Conservation (phyloP, 2,329 filamentous ascomycete genomes). For the Clarireedia hainanense region DNA sequence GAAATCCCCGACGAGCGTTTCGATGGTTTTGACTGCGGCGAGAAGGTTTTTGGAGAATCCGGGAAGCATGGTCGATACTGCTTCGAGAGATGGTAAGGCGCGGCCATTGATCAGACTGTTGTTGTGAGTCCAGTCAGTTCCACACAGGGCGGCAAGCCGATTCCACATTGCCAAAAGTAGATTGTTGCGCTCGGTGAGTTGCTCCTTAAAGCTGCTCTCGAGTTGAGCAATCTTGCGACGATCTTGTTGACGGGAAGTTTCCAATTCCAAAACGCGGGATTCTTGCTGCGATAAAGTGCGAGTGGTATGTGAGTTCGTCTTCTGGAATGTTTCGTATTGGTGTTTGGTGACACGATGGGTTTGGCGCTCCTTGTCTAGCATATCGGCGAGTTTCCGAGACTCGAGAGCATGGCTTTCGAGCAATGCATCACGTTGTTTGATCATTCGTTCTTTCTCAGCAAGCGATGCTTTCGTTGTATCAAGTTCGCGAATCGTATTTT, state of each 20-base stretch:
- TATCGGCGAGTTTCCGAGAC: constrained; percentile 72
- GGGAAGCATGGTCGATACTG: constrained; percentile 75
- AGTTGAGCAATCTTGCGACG: constrained; percentile 64
- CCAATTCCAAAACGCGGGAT: constrained; percentile 75
- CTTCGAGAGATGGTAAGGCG: constrained; percentile 72
- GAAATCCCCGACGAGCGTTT: constrained; percentile 70
- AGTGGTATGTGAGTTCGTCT: constrained; percentile 79
- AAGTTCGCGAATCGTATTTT: constrained; percentile 74
- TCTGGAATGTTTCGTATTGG: constrained; percentile 81
- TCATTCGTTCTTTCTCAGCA: constrained; percentile 82
- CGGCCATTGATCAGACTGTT: constrained; percentile 86
- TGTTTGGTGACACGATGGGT: constrained; percentile 79
- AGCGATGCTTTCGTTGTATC: constrained; percentile 69
- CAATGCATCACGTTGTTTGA: constrained; percentile 81
- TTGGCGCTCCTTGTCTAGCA: constrained; percentile 85
- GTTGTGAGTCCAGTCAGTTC: constrained; percentile 83
- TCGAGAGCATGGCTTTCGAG: constrained; percentile 87
- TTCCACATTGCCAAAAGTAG: constrained; percentile 88
- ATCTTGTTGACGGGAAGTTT: constrained; percentile 69
- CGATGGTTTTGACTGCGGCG: constrained; percentile 78
- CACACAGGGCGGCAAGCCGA: constrained; percentile 75
- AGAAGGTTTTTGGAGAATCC: constrained; percentile 88
- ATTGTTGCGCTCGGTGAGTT: constrained; percentile 82
- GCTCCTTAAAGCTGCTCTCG: constrained; percentile 76
- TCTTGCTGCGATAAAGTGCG: constrained; percentile 81